A percentile compares a stretch with the other conserved stretches of the same genome.
Conservation (phyloP, 1,284 basidiomycete species). For the Puccinia coronata region DNA sequence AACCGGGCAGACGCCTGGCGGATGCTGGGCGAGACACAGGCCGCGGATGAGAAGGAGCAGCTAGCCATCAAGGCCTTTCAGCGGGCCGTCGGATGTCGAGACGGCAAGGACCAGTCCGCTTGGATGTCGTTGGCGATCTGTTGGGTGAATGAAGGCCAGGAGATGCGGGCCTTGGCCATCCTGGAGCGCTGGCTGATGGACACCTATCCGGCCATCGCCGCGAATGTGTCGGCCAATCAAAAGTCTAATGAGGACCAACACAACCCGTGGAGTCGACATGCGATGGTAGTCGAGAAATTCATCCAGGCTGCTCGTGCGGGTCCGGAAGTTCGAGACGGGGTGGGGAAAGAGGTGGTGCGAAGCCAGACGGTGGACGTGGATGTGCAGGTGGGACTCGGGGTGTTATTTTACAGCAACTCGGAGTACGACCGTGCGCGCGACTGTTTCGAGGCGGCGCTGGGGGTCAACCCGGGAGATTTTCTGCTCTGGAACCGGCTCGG, state of each 20-base stretch:
- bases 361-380: slow-evolving; percentile 78
- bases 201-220: slow-evolving; percentile 68
- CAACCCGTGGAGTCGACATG: slow-evolving; percentile 72
- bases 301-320: slow-evolving; percentile 74
- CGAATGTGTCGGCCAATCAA: slow-evolving; percentile 56
- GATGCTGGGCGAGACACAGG: slow-evolving; percentile 84
- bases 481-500: slow-evolving; percentile 95
- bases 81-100: slow-evolving; percentile 66
- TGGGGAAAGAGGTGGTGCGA: slow-evolving; percentile 65
- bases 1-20: slow-evolving; percentile 82
- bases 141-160: slow-evolving; percentile 93
- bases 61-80: slow-evolving; percentile 65
- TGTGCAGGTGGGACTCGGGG: slow-evolving; percentile 88
- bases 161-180: slow-evolving; percentile 81
- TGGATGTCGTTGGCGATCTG: slow-evolving; percentile 86
- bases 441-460: slow-evolving; percentile 84
- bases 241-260: not conserved
- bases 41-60: slow-evolving; percentile 82
- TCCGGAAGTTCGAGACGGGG: slow-evolving; percentile 67
- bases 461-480: slow-evolving; percentile 82
- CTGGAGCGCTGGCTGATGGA: slow-evolving; percentile 82
- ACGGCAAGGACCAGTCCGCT: slow-evolving; percentile 63
- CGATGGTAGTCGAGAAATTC: slow-evolving; percentile 71
- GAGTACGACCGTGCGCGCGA: slow-evolving; percentile 80
- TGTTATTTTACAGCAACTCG: slow-evolving; percentile 83